Evolutionary conservation across 148 eudicot genomes (phyloP).

Genomic region (Rhododendron kiyosumense): DNA sequence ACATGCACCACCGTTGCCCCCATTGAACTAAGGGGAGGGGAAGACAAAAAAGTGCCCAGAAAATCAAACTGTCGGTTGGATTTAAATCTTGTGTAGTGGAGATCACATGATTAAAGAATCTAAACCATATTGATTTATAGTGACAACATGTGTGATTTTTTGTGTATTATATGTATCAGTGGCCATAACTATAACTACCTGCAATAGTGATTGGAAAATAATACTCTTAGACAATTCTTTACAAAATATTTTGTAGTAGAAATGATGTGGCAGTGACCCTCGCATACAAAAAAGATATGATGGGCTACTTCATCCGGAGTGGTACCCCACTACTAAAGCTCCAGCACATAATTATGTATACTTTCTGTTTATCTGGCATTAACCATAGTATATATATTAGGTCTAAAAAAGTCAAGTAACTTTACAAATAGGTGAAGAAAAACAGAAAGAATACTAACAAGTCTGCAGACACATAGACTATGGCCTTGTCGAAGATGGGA

Average conservation of each 20-base stretch:
- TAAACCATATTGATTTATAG: background rate
- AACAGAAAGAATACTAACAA: constrained; percentile 39
- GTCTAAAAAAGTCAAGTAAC: background rate
- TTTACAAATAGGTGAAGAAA: background rate
- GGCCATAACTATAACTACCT: no score
- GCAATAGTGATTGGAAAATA: background rate
- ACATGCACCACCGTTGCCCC: background rate
- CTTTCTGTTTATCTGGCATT: background rate
- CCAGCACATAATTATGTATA: background rate
- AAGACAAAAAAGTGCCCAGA: background rate
- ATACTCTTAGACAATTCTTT: background rate
- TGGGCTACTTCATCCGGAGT: background rate
- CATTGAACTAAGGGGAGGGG: background rate
- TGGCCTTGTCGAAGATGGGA: constrained; percentile 89
- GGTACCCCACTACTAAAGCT: background rate
- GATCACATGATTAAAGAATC: background rate
- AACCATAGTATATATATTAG: background rate
- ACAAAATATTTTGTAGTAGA: background rate
- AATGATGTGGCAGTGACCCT: background rate
- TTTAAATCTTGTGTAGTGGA: background rate
- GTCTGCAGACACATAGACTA: constrained; percentile 58
- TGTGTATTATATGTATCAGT: background rate
- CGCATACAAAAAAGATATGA: background rate
- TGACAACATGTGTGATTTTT: background rate
- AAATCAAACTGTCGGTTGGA: background rate